Evolutionary conservation across 176 grass and related monocot genomes (phyloP), one percentile per base, ranked within the genome.

Genomic region (Themeda triandra): DNA sequence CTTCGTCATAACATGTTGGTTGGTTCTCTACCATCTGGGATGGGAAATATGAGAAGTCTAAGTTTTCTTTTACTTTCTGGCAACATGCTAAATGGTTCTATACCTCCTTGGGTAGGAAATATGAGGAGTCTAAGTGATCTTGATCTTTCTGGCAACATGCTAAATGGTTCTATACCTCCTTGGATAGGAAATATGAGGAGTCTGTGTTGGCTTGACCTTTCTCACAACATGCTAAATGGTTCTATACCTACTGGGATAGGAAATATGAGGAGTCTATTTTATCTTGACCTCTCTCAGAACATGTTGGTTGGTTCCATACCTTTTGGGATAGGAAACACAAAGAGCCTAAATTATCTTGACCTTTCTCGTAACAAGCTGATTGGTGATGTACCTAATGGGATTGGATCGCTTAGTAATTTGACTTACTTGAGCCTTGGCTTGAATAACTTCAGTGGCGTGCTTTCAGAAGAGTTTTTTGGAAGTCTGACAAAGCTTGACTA

Each of bases 171-270:
- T 45, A 3, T 45, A 45, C 44, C 44, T 4, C 3, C 44, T 13
- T 1, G 44, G 44, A 45, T 45, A 1, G 44, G 44, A 45, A 45
- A 45, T 1, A 13, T 45, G 44, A 45, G 3, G 3, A 30, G n/a
- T 51, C 46, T 87, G 1, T 35, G 13, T 24, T 12, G 14, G 4
- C 65, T 89, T 75, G 87, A 66, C 42, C 23, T 86, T 30, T 17
- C 74, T 8, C 21, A 80, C 9, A 92, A 90, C 63, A 80, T 13
- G 29, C 19, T 92, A 9, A 24, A 59, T 66, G 90, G 90, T 39
- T 41, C 14, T 59, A 6, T 70, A 70, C 36, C 67, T 1, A 0
- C 3, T 41, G 9, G 35, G 35, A 41, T 70, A 24, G 36, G 35
- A 24, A 70, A 70, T 1, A 11, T 70, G 4, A 12, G 10, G 7